Evolutionary conservation across 768 basidiomycete genomes (phyloP).

Genomic region (Leucosporidium yakuticum): DNA sequence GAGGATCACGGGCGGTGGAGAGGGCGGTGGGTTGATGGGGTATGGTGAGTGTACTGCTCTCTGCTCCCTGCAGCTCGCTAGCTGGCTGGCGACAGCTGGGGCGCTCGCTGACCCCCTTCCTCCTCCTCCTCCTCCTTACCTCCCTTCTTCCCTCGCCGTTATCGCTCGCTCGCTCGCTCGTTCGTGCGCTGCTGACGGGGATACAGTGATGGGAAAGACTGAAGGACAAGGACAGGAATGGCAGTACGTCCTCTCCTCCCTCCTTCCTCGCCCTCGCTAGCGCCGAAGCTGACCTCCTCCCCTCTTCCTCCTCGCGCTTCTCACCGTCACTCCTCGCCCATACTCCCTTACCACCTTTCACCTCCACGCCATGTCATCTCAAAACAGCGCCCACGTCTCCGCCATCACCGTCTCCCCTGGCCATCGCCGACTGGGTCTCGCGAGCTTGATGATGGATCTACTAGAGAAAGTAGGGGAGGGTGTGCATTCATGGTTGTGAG

Average conservation of each 20-base stretch:
- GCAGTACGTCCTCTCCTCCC: slow-evolving; percentile 50
- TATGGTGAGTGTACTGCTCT: slow-evolving; percentile 59
- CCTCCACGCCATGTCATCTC: neutral
- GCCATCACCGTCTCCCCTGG: slow-evolving; percentile 51
- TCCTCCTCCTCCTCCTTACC: too few relatives aligned
- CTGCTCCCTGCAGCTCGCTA: too few relatives aligned
- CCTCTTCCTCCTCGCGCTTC: neutral
- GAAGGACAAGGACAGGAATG: slow-evolving; percentile 70
- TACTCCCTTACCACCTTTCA: neutral
- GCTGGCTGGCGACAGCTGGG: too few relatives aligned
- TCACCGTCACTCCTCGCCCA: neutral
- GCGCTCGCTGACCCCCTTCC: too few relatives aligned
- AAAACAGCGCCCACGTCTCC: neutral
- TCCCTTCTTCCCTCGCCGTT: too few relatives aligned
- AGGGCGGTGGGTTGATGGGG: slow-evolving; percentile 64
- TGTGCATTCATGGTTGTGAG: slow-evolving; percentile 52
- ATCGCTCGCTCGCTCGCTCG: neutral
- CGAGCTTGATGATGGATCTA: slow-evolving; percentile 73
- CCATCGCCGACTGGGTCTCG: slow-evolving; percentile 81
- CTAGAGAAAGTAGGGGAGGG: slow-evolving; percentile 81
- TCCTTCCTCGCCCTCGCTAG: slow-evolving; percentile 30
- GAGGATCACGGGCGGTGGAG: slow-evolving; percentile 17
- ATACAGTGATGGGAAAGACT: slow-evolving; percentile 83
- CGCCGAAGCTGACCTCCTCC: neutral
- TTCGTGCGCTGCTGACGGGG: neutral